phyloP scores from a whole-genome alignment of 2,329 filamentous ascomycete species.

The Penicillium sp. region DNA sequence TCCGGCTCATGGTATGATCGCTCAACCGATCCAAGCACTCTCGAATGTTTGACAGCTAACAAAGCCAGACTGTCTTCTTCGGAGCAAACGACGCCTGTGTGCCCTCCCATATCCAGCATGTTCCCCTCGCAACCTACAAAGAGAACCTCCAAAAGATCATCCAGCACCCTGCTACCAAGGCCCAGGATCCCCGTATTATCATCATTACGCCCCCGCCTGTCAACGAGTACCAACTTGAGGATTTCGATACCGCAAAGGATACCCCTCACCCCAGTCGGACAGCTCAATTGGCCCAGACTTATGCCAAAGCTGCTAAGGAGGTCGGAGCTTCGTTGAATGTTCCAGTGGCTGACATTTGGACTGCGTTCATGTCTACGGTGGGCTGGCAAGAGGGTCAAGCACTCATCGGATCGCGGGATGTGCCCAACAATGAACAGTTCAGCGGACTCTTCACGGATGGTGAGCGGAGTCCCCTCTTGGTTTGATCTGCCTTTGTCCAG shows the following conservation, averaged over 20 bases:
- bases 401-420: conserved; percentile 59
- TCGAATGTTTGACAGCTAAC: conserved; percentile 2
- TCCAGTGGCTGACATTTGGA: conserved; percentile 77
- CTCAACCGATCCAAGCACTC: neutral
- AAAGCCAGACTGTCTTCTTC: conserved; percentile 69
- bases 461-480: conserved; percentile 34
- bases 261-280: conserved; percentile 56
- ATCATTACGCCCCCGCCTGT: conserved; percentile 77
- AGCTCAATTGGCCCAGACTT: conserved; percentile 64
- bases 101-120: conserved; percentile 69
- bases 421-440: conserved; percentile 60
- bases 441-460: conserved; percentile 59
- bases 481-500: neutral
- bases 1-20: conserved; percentile 46
- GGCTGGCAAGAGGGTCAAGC: conserved; percentile 55
- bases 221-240: conserved; percentile 69
- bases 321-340: conserved; percentile 60
- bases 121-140: conserved; percentile 75
- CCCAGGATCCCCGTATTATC: conserved; percentile 74
- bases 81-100: conserved; percentile 89
- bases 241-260: conserved; percentile 52
- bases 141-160: conserved; percentile 72
- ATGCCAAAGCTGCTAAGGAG: conserved; percentile 65
- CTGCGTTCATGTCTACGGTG: conserved; percentile 69
- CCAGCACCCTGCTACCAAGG: conserved; percentile 67